Percentiles rank a stretch among this genome's conserved stretches.
Evolutionary conservation across 2,329 filamentous ascomycete species (phyloP).

Genomic region (Colletotrichum chrysophilum): DNA sequence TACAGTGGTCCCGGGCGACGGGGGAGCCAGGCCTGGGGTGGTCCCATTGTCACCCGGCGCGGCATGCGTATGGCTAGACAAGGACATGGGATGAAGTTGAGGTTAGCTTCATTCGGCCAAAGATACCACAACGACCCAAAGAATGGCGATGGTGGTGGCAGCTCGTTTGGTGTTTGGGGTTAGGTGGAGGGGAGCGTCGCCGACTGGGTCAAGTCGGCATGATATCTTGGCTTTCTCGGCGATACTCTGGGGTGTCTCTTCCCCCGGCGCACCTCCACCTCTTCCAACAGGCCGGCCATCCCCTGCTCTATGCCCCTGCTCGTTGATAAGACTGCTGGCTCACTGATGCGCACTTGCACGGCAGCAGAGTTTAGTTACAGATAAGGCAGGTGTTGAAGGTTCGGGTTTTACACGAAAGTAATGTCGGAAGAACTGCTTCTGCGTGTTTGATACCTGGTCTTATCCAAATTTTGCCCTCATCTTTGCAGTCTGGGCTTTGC

Average conservation of each 20-base stretch:
- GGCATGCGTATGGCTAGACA: not conserved
- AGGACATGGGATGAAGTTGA: not conserved
- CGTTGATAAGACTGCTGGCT: not conserved
- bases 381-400: not conserved
- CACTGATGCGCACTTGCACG: not conserved
- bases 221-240: constrained; percentile 17
- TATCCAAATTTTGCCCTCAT: not conserved
- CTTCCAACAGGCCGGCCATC: not conserved
- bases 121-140: not conserved
- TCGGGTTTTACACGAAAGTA: not conserved
- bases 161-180: not conserved
- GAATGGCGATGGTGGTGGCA: not conserved
- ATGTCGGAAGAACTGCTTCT: not conserved
- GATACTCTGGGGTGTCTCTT: not conserved
- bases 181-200: not conserved
- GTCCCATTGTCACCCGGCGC: constrained; percentile 5
- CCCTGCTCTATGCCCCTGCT: not conserved
- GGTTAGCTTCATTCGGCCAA: not conserved
- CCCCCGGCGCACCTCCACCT: not conserved
- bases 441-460: not conserved
- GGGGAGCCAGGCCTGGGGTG: not conserved
- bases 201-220: not conserved
- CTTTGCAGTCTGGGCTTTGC: not conserved
- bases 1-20: not conserved
- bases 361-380: not conserved